Percentiles rank a stretch among this genome's conserved stretches.
These are phyloP conservation scores for Macadamia tetraphylla DNA, from an alignment of 164 flowering plant species.

Conservation along the genomic window DNA sequence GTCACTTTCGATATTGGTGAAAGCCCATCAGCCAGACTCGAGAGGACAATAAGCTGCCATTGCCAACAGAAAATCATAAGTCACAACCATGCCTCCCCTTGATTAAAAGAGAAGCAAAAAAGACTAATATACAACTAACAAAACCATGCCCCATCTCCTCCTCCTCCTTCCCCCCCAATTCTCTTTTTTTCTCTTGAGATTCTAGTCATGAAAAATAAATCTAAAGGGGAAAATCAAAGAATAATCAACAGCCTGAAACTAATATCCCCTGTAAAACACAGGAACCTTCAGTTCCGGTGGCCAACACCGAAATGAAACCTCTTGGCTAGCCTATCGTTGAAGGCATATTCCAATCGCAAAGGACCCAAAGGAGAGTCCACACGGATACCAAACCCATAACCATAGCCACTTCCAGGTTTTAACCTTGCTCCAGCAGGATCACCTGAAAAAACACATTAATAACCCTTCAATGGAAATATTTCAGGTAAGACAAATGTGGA, in stretches of 20 bases:
- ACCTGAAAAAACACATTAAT: conserved; percentile 31
- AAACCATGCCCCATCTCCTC: background rate
- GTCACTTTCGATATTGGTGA: too few species aligned
- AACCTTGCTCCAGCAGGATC: conserved; percentile 97
- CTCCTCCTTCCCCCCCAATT: background rate
- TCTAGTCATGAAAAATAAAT: background rate
- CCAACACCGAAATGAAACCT: conserved; percentile 96
- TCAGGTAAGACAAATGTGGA: background rate
- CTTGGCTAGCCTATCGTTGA: conserved; percentile 55
- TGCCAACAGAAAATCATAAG: too few species aligned
- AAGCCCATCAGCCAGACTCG: too few species aligned
- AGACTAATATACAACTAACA: too few species aligned
- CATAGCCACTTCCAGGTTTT: conserved; percentile 94
- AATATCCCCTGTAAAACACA: background rate
- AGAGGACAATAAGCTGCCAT: too few species aligned
- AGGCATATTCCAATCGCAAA: conserved; percentile 87
- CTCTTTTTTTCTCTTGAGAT: background rate
- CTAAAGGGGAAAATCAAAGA: background rate
- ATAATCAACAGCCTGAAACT: background rate
- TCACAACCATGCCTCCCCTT: too few species aligned
- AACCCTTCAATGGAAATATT: too few species aligned
- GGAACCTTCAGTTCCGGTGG: conserved; percentile 43
- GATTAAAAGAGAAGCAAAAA: too few species aligned
- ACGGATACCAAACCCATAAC: conserved; percentile 82
- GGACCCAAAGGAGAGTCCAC: conserved; percentile 94